Evolutionary conservation across 2,329 filamentous ascomycete genomes (phyloP), one percentile per base, ranked within the genome.

Genomic region (Cladobotryum mycophilum): DNA sequence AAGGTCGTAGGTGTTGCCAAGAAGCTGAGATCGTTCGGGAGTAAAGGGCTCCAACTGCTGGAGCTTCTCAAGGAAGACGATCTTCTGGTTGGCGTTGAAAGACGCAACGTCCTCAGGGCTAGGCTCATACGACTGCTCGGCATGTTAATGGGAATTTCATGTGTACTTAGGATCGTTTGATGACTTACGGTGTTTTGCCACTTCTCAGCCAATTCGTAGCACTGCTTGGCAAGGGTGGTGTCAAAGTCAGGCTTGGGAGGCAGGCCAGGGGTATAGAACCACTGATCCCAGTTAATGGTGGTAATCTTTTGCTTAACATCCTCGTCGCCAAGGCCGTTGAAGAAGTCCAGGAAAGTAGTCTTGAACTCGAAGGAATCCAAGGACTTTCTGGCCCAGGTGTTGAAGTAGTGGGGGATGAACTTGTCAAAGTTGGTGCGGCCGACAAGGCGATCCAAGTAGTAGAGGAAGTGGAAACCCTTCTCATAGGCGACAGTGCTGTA

Each of bases 321-420:
- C 2, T 78, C 70, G 61, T 95, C 88, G 22, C 77, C 78, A 2
- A 79, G 71, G 2, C 70, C 71, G 53, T 79, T 74, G 68, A 96
- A 97, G 76, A 96, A 97, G 56, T 87, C 80, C 35, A 96, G 67
- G 47, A 96, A 84, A 1, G 89, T 95, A 45, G 85, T 76, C 67
- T 92, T 95, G 79, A 99, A 99, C 63, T 97, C 89, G 61, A 88
- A 95, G 2, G 89, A 95, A 69, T 96, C 90, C 7, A 99, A 78
- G 2, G 89, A 96, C 68, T 90, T 92, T 63, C 81, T 81, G 51
- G 87, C 84, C 80, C 86, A 97, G 37, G 80, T 88, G 30, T 79
- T 83, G 67, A 97, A 97, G 73, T 97, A 96, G 68, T 96, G 84
- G 14, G 91, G 90, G 63, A 97, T 96, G 70, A 97, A 99, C 60